Evolutionary conservation across 257 asterid species (phyloP), one percentile per base, ranked within the genome.

Genomic region (Forsythia suspensa): DNA sequence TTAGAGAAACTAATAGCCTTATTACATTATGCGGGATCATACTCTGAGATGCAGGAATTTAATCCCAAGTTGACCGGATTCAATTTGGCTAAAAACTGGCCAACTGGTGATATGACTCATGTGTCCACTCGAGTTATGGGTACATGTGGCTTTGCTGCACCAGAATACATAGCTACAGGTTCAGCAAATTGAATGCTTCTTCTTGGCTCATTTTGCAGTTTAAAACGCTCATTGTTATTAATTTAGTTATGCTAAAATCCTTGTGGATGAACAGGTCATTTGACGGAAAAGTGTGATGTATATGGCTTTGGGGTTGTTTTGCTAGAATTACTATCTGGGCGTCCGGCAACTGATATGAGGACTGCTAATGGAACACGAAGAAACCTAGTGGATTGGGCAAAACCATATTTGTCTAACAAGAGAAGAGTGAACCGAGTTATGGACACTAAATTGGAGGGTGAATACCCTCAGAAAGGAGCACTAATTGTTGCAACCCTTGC

Each of bases 401-500:
- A 29, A 61, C 36, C 69, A 21, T 61, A 59, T 59, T 59, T 59
- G 67, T 59, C 1, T 2, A 4, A 21, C 1, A 8, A 59, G 67
- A 21, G 10, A 59, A 4, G 10, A 20, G 68, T 59, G 11, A 0
- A 61, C 10, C 16, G 6, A 21, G 38, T 61, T 2, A 9, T 61
- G 24, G 69, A 61, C 37, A 6, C 38, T 6, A 61, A 24, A 61
- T 61, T 61, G 15, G 2, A 24, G 13, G 86, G 80, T 59, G 86
- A 82, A 20, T 85, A 85, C 78, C 82, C 82, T n/a, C 76, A 70
- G 79, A 77, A 85, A 76, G 88, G 65, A 29, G 88, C 88, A 13
- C 55, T 43, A 37, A 42, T 80, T 2, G 84, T 75, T 15, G 82
- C 86, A 4, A 46, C 9, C 3, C 51, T 79, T 51, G 82, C 79